Evolutionary conservation across 2,329 filamentous ascomycete species (phyloP).

Genomic region (Penicillium sp.): DNA sequence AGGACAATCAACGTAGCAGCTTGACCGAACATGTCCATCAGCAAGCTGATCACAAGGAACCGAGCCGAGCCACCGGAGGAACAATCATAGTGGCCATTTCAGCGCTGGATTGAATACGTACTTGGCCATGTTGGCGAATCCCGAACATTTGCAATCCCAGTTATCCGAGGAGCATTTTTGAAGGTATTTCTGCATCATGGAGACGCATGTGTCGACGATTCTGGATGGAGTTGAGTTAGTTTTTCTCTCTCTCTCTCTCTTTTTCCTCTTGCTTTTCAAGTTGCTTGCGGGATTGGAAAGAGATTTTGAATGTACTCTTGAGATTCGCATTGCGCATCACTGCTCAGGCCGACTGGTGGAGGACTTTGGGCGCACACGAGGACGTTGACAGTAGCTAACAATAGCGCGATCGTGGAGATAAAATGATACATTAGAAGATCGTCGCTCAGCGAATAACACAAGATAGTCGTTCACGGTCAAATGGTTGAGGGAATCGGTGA

Average conservation of each 20-base stretch:
- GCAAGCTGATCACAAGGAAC: no score
- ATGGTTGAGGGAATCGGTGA: no score
- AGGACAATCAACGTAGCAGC: constrained; percentile 18
- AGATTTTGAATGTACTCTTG: constrained; percentile 6
- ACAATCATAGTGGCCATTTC: background rate
- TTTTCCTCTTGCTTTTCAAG: background rate
- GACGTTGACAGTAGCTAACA: constrained; percentile 4
- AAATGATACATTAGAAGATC: constrained; percentile 2
- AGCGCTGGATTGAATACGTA: constrained; percentile 3
- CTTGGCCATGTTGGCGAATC: constrained; percentile 17
- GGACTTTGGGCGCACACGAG: constrained; percentile 8
- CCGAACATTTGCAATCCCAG: constrained; percentile 21
- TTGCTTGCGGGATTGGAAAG: no score
- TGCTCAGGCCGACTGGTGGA: background rate
- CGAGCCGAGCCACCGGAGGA: no score
- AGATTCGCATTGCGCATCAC: constrained; percentile 6
- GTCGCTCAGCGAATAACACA: no score
- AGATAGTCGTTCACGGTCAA: no score
- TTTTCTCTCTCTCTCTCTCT: no score
- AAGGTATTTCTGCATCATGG: constrained; percentile 10
- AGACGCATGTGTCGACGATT: constrained; percentile 15
- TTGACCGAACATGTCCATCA: background rate
- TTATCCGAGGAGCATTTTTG: constrained; percentile 8
- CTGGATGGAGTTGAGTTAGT: constrained; percentile 1
- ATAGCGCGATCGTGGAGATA: background rate